Percentiles rank a stretch among this genome's conserved stretches.
phyloP scores from a whole-genome alignment of 2,329 filamentous ascomycete species.

The Penicillium expansum region DNA sequence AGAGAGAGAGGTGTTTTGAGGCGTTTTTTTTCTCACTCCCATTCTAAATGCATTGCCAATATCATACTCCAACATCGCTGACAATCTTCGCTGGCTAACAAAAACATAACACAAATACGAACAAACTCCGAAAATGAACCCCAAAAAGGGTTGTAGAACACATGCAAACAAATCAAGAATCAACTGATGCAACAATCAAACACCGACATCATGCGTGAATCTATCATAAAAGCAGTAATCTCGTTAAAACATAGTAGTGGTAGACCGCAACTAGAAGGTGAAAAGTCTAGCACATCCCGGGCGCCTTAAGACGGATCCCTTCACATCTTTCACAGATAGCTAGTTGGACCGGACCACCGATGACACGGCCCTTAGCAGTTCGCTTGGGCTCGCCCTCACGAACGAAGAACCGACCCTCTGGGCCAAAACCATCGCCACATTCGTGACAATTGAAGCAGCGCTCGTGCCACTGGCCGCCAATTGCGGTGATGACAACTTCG shows the following conservation, averaged over 20 bases:
- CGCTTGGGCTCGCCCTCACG: conserved; percentile 51
- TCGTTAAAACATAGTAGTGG: not conserved
- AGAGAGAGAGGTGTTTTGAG: conserved; percentile 14
- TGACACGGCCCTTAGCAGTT: conserved; percentile 47
- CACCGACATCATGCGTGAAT: conserved; percentile 15
- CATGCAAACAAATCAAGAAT: conserved; percentile 7
- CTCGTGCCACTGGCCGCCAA: conserved; percentile 92
- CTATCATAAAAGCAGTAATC: conserved; percentile 15
- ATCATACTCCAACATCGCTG: conserved; percentile 9
- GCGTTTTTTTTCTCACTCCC: conserved; percentile 7
- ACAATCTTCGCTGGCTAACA: conserved; percentile 14
- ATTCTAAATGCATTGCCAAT: conserved; percentile 19
- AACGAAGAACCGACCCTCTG: conserved; percentile 63
- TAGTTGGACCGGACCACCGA: conserved; percentile 51
- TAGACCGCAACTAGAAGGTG: not conserved
- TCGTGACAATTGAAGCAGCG: conserved; percentile 82
- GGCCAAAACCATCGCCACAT: conserved; percentile 57
- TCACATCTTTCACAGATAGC: conserved; percentile 64
- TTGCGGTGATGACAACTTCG: conserved; percentile 81
- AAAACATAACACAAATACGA: not conserved
- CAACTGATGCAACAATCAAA: conserved; percentile 12
- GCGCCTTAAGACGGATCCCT: conserved; percentile 61
- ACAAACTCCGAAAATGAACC: conserved; percentile 4
- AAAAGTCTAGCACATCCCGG: conserved; percentile 24
- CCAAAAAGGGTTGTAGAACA: conserved; percentile 1